Base-by-base conservation (phyloP, 1,284 basidiomycete genomes). In the Gomphus sp. region DNA sequence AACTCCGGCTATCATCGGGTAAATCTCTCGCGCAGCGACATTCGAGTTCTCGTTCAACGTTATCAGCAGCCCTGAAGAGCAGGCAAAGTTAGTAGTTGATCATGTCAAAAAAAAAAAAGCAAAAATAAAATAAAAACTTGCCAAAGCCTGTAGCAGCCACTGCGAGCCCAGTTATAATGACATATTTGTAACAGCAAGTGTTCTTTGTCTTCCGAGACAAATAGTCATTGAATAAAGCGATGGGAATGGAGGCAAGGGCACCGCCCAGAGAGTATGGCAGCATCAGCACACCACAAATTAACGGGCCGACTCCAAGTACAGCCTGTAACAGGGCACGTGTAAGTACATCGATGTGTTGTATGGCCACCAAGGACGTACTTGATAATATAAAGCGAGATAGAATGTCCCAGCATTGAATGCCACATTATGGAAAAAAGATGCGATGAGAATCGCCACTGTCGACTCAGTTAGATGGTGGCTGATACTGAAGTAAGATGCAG, bases 201-300 rank as follows among this genome's bases (percentile, higher is more conserved):
- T 83, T 77, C 34, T 73, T 70, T n/a, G 73, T 80, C 57, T 72
- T 75, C 62, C 70, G 73, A 69, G 88, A 83, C 73, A 76, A 79
- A 62, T 78, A 81, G 52, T 76, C 80, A 64, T 91, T 85, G 64
- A 86, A 78, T 85, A 85, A 87, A 28, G 89, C 87, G 50, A 79
- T 84, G 49, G 89, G 87, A 75, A 91, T 82, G 10, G 89, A 90
- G 52, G 88, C 85, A 60, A 91, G 67, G 28, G 89, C 88, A 31
- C 87, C 84, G 54, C 89, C 89, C 51, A 91, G 78, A 52, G 89
- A 88, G 71, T 90, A 91, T 14, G 89, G 87, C 59, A 91, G 75
- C 70, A 89, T 77, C 65, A 81, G 78, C 34, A 89, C 69, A 10
- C 88, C 89, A 62, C 89, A 84, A 67, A 82, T 68, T 53, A 90